phyloP scores from a whole-genome alignment of 1,139 yeast species.

The Candida tunisiensis region DNA sequence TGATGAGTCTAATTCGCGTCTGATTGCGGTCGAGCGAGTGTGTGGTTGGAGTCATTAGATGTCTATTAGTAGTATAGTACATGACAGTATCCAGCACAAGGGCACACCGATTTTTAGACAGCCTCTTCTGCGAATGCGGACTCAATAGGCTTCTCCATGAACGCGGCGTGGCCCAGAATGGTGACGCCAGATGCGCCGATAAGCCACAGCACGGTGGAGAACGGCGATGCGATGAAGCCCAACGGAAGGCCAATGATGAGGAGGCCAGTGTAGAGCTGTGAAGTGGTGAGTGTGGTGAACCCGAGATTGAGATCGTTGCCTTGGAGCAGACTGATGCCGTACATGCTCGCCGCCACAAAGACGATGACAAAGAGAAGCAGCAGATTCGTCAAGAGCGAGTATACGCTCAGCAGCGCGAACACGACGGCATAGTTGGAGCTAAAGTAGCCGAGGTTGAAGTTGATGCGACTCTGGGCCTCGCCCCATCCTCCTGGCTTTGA shows the following conservation, averaged over 20 bases:
- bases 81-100: too few relatives aligned
- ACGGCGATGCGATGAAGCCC: slow-evolving; percentile 86
- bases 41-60: too few relatives aligned
- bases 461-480: slow-evolving; percentile 77
- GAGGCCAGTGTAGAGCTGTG: slow-evolving; percentile 81
- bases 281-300: slow-evolving; percentile 32
- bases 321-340: slow-evolving; percentile 58
- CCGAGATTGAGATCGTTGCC: slow-evolving; percentile 66
- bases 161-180: slow-evolving; percentile 79
- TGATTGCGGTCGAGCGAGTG: too few relatives aligned
- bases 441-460: slow-evolving; percentile 74
- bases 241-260: slow-evolving; percentile 56
- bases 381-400: slow-evolving; percentile 68
- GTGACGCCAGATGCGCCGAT: slow-evolving; percentile 86
- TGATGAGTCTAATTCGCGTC: too few relatives aligned
- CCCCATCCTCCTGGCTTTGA: slow-evolving; percentile 83
- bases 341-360: slow-evolving; percentile 41
- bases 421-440: slow-evolving; percentile 74
- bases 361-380: slow-evolving; percentile 66
- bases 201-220: slow-evolving; percentile 89
- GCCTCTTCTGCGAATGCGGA: slow-evolving; percentile 85
- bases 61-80: too few relatives aligned
- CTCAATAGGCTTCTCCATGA: slow-evolving; percentile 96
- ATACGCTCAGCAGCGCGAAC: slow-evolving; percentile 49
- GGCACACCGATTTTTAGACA: too few relatives aligned